phyloP scores from a whole-genome alignment of 2,329 filamentous ascomycete genomes.

The Uncinocarpus reesii region DNA sequence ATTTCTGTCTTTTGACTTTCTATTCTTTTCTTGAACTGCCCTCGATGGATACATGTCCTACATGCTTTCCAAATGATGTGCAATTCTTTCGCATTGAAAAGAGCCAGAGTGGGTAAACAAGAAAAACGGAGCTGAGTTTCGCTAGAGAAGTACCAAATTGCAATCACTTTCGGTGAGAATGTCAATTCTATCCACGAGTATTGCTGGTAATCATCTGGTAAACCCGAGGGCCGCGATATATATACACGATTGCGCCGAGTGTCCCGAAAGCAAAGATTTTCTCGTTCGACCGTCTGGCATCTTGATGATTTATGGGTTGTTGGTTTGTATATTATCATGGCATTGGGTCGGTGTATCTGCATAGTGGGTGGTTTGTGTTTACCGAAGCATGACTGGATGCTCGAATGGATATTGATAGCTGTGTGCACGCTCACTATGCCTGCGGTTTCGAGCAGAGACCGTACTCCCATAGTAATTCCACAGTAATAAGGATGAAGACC shows the following conservation, averaged over 20 bases:
- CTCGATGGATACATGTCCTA: neutral
- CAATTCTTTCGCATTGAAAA: neutral
- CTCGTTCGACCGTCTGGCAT: neutral
- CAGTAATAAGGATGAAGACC: too few relatives aligned
- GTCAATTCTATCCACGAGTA: constrained; percentile 12
- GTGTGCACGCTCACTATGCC: too few relatives aligned
- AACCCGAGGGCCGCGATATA: neutral
- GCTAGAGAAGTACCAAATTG: constrained; percentile 12
- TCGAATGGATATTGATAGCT: too few relatives aligned
- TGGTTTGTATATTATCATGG: constrained; percentile 7
- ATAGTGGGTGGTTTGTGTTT: constrained; percentile 2
- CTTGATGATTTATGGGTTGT: neutral
- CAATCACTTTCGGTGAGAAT: constrained; percentile 14
- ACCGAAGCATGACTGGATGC: neutral
- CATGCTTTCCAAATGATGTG: neutral
- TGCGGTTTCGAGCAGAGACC: too few relatives aligned
- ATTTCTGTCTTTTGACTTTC: neutral
- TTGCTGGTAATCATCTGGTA: constrained; percentile 12
- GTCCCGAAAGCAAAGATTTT: neutral
- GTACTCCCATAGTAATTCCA: too few relatives aligned
- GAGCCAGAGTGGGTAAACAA: neutral
- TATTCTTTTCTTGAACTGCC: neutral
- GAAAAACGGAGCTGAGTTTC: neutral
- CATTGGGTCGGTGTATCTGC: constrained; percentile 9
- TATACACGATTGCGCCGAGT: neutral